Base-by-base conservation (phyloP, 176 grass and related monocot species). In the Eragrostis nindensis region DNA sequence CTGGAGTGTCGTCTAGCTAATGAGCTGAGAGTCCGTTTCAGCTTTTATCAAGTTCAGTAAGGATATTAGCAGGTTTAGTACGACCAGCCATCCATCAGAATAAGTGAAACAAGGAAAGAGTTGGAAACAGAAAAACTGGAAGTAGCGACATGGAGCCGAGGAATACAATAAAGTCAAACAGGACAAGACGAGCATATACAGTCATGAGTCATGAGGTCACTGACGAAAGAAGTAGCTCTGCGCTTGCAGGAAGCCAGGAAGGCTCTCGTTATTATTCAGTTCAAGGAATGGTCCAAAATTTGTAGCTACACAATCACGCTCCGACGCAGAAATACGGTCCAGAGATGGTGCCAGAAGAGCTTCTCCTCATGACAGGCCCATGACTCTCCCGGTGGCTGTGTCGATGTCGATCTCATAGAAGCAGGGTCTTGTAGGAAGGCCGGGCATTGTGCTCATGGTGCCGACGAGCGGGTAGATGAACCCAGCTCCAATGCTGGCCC, bases 401-500 rank as follows among this genome's bases (percentile, higher is more conserved):
- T 99, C 93, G 0, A 99, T 14, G 52, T 99, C 96, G 19, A 99
- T 99, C 57, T 98, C 92, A 10, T 90, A 95, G 80, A 95, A 99
- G 82, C 96, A 95, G 64, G 96, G 96, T 30, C 96, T 92, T 5
- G 96, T 99, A 22, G 96, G 93, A 29, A 99, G 97, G 4, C 93
- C 97, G 21, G 97, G 93, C 93, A 99, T 99, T 5, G 93, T 95
- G 68, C 97, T 99, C 93, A 99, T 96, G 6, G 93, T 93, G 66
- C 97, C 92, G 0, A 99, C 93, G 0, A 99, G 97, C 0, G 97
- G 97, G 73, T 93, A 96, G 46, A 99, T 93, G 87, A 99, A 99
- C 24, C 96, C 93, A 10, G 96, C 93, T 17, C 96, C 96, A 3
- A 95, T 99, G 74, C 90, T 99, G 13, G 97, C 93, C 70, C 97